Conservation (phyloP, 441 rosid genomes). For the Cnidoscolus chayamansa region DNA sequence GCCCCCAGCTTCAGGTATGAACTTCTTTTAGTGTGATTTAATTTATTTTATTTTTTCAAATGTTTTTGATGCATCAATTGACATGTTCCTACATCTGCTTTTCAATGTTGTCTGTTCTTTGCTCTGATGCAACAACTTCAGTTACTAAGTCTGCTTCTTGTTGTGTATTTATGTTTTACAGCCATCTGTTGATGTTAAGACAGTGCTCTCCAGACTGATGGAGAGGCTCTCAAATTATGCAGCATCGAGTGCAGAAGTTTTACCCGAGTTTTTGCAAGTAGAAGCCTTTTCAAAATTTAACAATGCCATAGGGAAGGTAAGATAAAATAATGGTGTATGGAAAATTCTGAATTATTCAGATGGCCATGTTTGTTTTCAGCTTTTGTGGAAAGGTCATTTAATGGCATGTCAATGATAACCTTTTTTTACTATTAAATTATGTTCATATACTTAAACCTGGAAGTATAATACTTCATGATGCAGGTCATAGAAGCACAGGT, state of each 20-base stretch:
- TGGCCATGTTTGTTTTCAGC: too few species aligned
- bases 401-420: too few species aligned
- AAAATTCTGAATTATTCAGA: too few species aligned
- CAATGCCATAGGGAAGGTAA: conserved; percentile 95
- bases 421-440: too few species aligned
- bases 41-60: neutral
- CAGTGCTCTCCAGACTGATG: conserved; percentile 92
- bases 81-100: neutral
- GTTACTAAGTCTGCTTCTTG: conserved; percentile 11
- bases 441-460: neutral
- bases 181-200: conserved; percentile 96
- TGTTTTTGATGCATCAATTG: neutral
- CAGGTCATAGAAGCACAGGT: conserved; percentile 97
- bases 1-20: conserved; percentile 93
- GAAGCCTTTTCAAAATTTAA: conserved; percentile 97
- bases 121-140: neutral
- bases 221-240: conserved; percentile 97
- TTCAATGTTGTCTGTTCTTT: neutral
- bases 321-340: neutral
- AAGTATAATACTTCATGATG: conserved; percentile 15
- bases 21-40: conserved; percentile 9
- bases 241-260: conserved; percentile 74
- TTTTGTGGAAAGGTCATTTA: too few species aligned
- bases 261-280: conserved; percentile 96
- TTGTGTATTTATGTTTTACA: conserved; percentile 37